Conservation (phyloP, 257 asterid genomes). For the Henckelia pumila region DNA sequence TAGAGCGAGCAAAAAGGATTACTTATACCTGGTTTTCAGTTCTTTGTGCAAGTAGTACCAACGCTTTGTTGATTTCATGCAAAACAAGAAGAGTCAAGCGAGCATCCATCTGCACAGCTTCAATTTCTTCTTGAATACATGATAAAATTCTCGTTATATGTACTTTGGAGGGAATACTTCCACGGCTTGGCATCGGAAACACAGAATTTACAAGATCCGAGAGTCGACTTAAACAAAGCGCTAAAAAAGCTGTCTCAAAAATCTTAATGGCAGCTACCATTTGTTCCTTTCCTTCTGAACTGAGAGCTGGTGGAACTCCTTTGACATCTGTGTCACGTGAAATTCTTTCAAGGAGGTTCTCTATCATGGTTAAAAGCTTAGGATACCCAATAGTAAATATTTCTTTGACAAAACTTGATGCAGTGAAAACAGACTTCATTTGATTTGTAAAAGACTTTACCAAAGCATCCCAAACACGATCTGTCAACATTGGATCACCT, state of each 20-base stretch:
- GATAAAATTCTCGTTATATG: constrained; percentile 64
- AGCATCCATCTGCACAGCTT: constrained; percentile 85
- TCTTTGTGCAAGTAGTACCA: constrained; percentile 78
- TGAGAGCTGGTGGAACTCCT: constrained; percentile 93
- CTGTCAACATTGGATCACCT: constrained; percentile 84
- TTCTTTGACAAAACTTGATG: constrained; percentile 94
- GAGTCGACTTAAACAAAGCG: constrained; percentile 73
- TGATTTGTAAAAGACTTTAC: constrained; percentile 89
- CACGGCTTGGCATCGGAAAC: constrained; percentile 86
- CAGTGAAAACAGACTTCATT: constrained; percentile 89
- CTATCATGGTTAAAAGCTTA: constrained; percentile 73
- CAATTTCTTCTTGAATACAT: constrained; percentile 88
- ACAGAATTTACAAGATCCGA: constrained; percentile 82
- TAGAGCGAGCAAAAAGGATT: background rate
- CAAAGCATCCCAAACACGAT: constrained; percentile 91
- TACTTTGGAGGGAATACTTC: constrained; percentile 83
- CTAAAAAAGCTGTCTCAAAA: constrained; percentile 78
- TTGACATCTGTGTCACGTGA: constrained; percentile 98
- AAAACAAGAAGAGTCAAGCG: constrained; percentile 85
- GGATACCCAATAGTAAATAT: constrained; percentile 92
- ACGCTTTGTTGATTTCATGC: constrained; percentile 78
- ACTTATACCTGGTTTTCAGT: constrained; percentile 76
- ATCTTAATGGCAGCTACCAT: constrained; percentile 68
- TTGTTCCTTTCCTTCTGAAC: constrained; percentile 79
- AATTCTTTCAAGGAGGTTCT: constrained; percentile 87